Base-by-base conservation (phyloP, 192 early-diverging fungal species). In the Geosiphon pyriformis region DNA sequence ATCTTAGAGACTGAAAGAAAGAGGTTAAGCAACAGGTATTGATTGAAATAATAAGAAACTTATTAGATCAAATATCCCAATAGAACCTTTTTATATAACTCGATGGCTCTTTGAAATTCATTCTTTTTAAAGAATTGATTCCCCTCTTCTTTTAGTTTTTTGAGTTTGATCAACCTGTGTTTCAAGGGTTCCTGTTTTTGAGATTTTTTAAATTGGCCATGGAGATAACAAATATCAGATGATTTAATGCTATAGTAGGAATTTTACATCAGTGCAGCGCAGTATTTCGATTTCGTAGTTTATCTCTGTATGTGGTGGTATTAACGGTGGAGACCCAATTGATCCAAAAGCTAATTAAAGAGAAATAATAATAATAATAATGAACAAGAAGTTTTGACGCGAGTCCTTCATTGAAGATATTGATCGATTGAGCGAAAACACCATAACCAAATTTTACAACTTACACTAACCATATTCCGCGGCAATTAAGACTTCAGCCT, bases 221-320 rank as follows among this genome's bases (percentile, higher is more conserved):
- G 15, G 15, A 3, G n/a, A 29, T 12, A 26, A 42, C 7, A 42
- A 15, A 42, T 42, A 6, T 42, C 37, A 10, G 6, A 15, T 42
- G 37, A 10, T 42, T 42, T 42, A 6, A 10, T 42, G 6, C 6
- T 42, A 10, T 42, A 42, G 37, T 10, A 10, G 7, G 7, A 42
- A 42, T 10, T 42, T 47, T 73, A 78, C 76, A 67, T 76, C 74
- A 35, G 73, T 70, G 50, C 71, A 71, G 11, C 70, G 62, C 20
- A 79, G 37, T 34, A 79, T 33, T 34, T 79, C 78, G 12, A 79
- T 68, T 33, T 76, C 78, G 32, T 73, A 76, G 52, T 75, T 70
- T 35, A 79, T 54, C 10, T 73, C 61, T 50, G 74, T 70, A 33
- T 75, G 71, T 31, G 62, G 67, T 12, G 77, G 77, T 31, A 79